Evolutionary conservation across 2,329 filamentous ascomycete species (phyloP), one percentile per base, ranked within the genome.

Genomic region (Botrytis cinerea): DNA sequence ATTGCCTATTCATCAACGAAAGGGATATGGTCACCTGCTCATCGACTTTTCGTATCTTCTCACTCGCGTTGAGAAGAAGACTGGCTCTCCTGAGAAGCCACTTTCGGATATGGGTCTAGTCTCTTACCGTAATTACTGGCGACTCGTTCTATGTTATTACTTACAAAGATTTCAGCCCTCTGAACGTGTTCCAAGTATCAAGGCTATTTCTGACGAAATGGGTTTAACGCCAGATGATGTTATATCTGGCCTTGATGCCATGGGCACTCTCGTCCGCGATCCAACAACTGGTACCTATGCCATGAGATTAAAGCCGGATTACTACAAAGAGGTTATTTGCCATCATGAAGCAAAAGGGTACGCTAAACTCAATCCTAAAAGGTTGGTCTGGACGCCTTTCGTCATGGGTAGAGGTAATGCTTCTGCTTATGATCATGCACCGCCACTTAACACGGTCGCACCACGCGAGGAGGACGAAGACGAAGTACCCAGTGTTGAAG

Each of bases 41-140:
- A 99, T 99, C 78, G 96, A 99, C 81, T 99, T 99, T 81, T 99
- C 96, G 1, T 99, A 99, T 81, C 90, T 99, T 10, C 88, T 99
- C 64, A 98, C 97, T 0, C 90, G 94, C 70, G 93, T 97, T 1
- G 96, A 99, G 83, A 89, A 91, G 78, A 97, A 98, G 82, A 97
- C 94, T 0, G 96, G 96, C 16, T 98, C 95, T 1, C 96, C 96
- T 0, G 96, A 99, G 82, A 99, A 99, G 82, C 96, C 96, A 0
- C 87, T 99, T 5, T 98, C 96, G 0, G 96, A 99, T 80, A 98
- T 99, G 94, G 96, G 96, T 4, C 84, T 99, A 57, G 95, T 98
- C 6, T 98, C 95, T 2, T 99, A 99, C 81, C 90, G 96, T 62
- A 98, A 97, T 79, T 99, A 99, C 82, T 99, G 96, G 96, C 91